phyloP scores from a whole-genome alignment of 257 asterid species.

The Nyctanthes arbortristis region DNA sequence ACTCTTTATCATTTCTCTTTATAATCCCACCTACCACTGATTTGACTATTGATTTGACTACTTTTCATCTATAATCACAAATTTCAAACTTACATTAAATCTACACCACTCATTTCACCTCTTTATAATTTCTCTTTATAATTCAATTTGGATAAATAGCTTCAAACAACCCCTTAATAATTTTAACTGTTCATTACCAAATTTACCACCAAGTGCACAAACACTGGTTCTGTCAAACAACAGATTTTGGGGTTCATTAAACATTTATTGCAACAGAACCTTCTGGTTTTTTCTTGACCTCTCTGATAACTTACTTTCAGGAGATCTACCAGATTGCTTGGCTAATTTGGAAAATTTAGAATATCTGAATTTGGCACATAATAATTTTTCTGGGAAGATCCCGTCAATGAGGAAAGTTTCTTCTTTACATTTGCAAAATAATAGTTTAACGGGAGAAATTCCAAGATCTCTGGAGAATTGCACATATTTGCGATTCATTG shows the following conservation, averaged over 20 bases:
- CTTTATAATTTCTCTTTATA: too few species aligned
- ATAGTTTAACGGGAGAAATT: slow-evolving; percentile 18
- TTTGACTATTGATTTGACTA: too few species aligned
- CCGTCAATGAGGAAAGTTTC: neutral
- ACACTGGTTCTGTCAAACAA: slow-evolving; percentile 2
- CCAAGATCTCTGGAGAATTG: slow-evolving; percentile 25
- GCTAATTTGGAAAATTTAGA: neutral
- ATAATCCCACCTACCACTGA: too few species aligned
- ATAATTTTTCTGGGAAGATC: slow-evolving; percentile 15
- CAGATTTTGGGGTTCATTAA: slow-evolving; percentile 9
- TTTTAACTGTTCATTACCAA: slow-evolving; percentile 7
- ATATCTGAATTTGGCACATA: slow-evolving; percentile 7
- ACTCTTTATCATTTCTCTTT: too few species aligned
- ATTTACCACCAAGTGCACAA: neutral
- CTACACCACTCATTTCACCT: too few species aligned
- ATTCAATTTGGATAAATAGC: too few species aligned
- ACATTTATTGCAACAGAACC: neutral
- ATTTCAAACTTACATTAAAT: too few species aligned
- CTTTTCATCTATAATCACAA: too few species aligned
- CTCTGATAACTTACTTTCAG: slow-evolving; percentile 14
- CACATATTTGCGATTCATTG: neutral
- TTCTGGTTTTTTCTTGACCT: slow-evolving; percentile 9
- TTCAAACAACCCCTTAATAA: too few species aligned
- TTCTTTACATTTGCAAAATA: slow-evolving; percentile 8
- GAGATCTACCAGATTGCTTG: slow-evolving; percentile 18